Base-by-base conservation (phyloP, 192 early-diverging fungal species). In the Coemansia sp. region DNA sequence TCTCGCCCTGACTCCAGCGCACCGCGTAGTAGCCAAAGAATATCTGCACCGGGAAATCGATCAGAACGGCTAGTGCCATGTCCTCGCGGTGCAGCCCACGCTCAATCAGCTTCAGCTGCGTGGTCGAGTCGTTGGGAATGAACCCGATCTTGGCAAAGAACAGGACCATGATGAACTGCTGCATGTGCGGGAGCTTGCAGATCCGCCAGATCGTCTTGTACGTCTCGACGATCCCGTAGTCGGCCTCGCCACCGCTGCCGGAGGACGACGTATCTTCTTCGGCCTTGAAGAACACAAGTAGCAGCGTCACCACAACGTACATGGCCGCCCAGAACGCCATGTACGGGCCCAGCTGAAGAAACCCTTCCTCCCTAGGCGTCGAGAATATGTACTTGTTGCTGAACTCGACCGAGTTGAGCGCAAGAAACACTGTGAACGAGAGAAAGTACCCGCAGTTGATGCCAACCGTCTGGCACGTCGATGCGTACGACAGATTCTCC, bases 21-120 rank as follows among this genome's bases (percentile, higher is more conserved):
- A 94, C 97, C 0, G 96, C 95, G 76, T 95, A 96, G 75, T 97
- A 97, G 14, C 97, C 97, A 85, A 99, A 95, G 62, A 97, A 79
- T 45, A 99, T 89, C 76, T 99, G 95, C 56, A 96, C 85, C 1
- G 97, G 97, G 57, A 99, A 99, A 72, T 99, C 97, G 19, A 97
- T 88, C 67, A 99, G 76, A 8, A 95, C 93, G 0, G 93, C 86
- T 43, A 96, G 73, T 2, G 95, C 95, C 78, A 99, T 81, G 65
- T 97, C 95, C 76, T 99, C 97, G 70, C 94, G 95, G 57, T 89
- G 87, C 71, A 99, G 86, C 1, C 97, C 95, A 55, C 92, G 91
- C 67, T 99, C 97, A 13, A 99, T 82, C 25, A 99, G 81, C 81
- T 99, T 99, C 25, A 99, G 78, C 17, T 88, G 91, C 2, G 95